phyloP scores from a whole-genome alignment of 805 yeast genomes.

The Candida fluviatilis region DNA sequence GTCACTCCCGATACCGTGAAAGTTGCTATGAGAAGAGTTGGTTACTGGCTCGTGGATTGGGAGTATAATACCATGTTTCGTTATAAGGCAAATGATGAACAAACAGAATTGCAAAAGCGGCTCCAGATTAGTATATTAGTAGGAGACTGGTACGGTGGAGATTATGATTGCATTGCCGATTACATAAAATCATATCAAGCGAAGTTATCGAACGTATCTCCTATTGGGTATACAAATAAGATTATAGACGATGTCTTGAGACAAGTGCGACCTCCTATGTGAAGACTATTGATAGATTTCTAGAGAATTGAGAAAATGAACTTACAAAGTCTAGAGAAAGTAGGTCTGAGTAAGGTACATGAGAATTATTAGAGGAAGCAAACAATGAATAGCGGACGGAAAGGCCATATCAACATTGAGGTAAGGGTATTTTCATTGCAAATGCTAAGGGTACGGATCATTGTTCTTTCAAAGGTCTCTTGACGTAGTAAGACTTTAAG shows the following conservation, averaged over 20 bases:
- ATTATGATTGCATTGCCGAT: slow-evolving; percentile 27
- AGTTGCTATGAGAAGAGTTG: slow-evolving; percentile 34
- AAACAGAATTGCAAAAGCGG: slow-evolving; percentile 13
- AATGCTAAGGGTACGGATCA: too few species aligned
- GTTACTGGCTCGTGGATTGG: slow-evolving; percentile 44
- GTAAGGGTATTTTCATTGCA: too few species aligned
- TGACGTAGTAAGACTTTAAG: too few species aligned
- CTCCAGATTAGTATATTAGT: slow-evolving; percentile 30
- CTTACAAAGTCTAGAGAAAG: too few species aligned
- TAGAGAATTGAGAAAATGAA: too few species aligned
- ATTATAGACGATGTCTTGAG: slow-evolving; percentile 34
- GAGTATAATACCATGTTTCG: slow-evolving; percentile 21
- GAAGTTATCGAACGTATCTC: slow-evolving; percentile 16
- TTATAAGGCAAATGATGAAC: slow-evolving; percentile 4
- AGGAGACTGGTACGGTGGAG: slow-evolving; percentile 44
- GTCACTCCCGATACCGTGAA: slow-evolving; percentile 38
- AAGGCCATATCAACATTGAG: too few species aligned
- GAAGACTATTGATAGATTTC: slow-evolving; percentile 2
- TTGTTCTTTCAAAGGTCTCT: too few species aligned
- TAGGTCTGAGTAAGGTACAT: not conserved
- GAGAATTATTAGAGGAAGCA: too few species aligned
- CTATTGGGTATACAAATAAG: slow-evolving; percentile 30
- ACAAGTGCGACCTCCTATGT: slow-evolving; percentile 37
- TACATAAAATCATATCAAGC: slow-evolving; percentile 21
- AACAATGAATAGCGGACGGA: too few species aligned